phyloP scores from a whole-genome alignment of 202 grass and related monocot species.

The Setaria italica region DNA sequence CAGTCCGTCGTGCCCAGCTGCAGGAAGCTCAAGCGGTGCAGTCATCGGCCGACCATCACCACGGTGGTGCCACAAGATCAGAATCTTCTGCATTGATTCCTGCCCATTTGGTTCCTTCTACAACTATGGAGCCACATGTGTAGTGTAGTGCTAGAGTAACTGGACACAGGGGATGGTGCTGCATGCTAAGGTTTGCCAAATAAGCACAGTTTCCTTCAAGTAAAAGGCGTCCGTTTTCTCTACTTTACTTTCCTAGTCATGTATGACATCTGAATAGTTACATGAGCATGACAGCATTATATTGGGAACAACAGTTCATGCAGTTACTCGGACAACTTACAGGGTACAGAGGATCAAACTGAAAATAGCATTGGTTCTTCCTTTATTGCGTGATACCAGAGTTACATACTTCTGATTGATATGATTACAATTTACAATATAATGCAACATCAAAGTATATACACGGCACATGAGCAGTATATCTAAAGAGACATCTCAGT shows the following conservation, averaged over 20 bases:
- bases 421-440: not conserved
- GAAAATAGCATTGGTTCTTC: not conserved
- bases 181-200: no score
- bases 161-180: no score
- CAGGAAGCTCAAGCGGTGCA: not conserved
- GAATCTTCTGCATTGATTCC: no score
- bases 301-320: no score
- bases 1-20: not conserved
- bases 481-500: not conserved
- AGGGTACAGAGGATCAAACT: not conserved
- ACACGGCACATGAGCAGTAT: slow-evolving; percentile 8
- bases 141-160: no score
- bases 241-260: no score
- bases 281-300: no score
- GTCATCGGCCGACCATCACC: not conserved
- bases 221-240: no score
- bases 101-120: not conserved
- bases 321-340: not conserved
- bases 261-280: no score
- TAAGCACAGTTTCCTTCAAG: no score
- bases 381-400: not conserved
- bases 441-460: slow-evolving; percentile 20
- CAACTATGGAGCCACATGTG: no score
- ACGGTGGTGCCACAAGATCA: not conserved
- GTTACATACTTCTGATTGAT: slow-evolving; percentile 15